These are phyloP conservation scores for Lipomyces mesembrius DNA, from an alignment of 805 yeast genomes.

Conservation along the genomic window DNA sequence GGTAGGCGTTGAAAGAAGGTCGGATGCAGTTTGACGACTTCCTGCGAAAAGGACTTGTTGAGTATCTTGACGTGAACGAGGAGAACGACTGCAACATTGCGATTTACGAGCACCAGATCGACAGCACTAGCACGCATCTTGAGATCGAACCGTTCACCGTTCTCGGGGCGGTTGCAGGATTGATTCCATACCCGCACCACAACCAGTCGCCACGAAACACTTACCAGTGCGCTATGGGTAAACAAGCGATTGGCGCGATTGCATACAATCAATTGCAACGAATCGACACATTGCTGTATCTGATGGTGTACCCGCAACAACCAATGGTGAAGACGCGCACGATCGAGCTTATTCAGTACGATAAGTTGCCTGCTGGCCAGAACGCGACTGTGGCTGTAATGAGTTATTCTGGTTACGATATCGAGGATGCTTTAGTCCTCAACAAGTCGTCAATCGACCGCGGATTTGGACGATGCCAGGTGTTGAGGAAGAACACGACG, in stretches of 20 bases:
- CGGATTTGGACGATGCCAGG: constrained; percentile 98
- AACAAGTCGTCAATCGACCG: constrained; percentile 93
- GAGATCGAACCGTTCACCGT: constrained; percentile 96
- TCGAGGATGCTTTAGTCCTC: constrained; percentile 95
- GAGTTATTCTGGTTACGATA: constrained; percentile 99
- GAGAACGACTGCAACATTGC: constrained; percentile 95
- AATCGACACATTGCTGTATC: constrained; percentile 88
- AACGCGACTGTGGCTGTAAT: constrained; percentile 98
- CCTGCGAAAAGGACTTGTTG: constrained; percentile 82
- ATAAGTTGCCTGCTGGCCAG: constrained; percentile 97
- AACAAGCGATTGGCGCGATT: constrained; percentile 99
- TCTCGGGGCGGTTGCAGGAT: constrained; percentile 95
- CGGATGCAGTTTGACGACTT: constrained; percentile 90
- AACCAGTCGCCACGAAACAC: constrained; percentile 99
- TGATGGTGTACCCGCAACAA: constrained; percentile 99
- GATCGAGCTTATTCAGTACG: constrained; percentile 92
- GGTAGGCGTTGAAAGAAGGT: constrained; percentile 60
- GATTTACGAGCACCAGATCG: constrained; percentile 71
- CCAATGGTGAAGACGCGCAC: constrained; percentile 99
- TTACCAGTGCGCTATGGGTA: constrained; percentile 99
- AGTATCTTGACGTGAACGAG: constrained; percentile 94
- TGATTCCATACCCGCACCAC: constrained; percentile 99
- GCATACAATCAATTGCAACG: constrained; percentile 96
- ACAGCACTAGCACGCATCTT: constrained; percentile 71
- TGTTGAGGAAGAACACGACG: constrained; percentile 87